Evolutionary conservation across 208 protist species (phyloP), one percentile per base, ranked within the genome.

Genomic region (Crithidia fasciculata): DNA sequence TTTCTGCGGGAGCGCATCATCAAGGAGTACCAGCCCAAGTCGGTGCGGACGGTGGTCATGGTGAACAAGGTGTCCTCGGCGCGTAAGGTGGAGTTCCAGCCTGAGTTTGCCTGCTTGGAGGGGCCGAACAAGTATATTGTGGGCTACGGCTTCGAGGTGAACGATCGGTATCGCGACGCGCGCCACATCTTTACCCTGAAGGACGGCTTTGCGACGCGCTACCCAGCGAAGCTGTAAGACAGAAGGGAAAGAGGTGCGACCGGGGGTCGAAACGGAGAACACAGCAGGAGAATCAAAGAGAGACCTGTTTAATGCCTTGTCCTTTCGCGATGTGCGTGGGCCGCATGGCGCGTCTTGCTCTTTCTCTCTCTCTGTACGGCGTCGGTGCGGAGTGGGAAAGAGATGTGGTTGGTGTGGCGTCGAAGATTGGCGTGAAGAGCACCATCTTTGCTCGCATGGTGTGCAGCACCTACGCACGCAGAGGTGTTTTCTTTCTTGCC

Each of bases 61-160:
- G 86, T 91, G 3, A 86, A 96, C 82, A 97, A 97, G 72, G 84
- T 85, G 18, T 9, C 52, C 15, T 80, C 74, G 37, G 92, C 88
- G 16, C 84, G 92, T 43, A 83, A 86, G 60, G 85, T 94, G 53
- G 56, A 18, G 15, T 83, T 91, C 41, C 59, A 80, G 41, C 74
- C 82, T 40, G 88, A 96, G 50, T 94, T 89, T 64, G 66, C 57
- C n/a, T 93, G 90, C 63, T 49, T 96, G 37, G 58, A 41, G 0
- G 88, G 77, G 16, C 90, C 92, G 3, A 88, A 96, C 56, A 54
- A 85, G 66, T 98, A 94, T 72, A 92, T 98, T 40, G 78, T 98
- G 59, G 95, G 95, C 58, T 98, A 98, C 73, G 95, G 95, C 18
- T 94, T 98, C 68, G 95, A 98, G 76, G 93, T 95, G 54, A 95